Conservation (phyloP, 768 basidiomycete genomes). For the Filobasidium floriforme region DNA sequence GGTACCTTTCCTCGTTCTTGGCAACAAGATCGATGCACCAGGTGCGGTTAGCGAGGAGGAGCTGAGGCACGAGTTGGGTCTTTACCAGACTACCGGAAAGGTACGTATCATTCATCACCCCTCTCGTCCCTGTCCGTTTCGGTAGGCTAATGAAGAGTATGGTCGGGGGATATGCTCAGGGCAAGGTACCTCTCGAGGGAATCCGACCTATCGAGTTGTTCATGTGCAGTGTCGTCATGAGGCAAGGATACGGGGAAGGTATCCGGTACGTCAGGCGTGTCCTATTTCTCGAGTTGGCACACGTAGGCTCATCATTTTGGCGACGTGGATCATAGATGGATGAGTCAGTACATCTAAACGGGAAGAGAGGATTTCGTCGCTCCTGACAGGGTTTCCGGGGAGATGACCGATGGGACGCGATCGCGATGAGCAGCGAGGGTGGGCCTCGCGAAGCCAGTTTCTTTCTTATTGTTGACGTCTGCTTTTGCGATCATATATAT, state of each 20-base stretch:
- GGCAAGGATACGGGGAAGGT: constrained; percentile 98
- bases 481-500: no score
- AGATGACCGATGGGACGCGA: background rate
- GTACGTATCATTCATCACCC: constrained; percentile 46
- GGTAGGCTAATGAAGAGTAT: constrained; percentile 8
- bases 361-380: no score
- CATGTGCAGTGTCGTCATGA: constrained; percentile 99
- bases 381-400: background rate
- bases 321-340: background rate
- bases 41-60: constrained; percentile 98
- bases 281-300: background rate
- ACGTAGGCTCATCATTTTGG: background rate
- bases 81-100: constrained; percentile 99
- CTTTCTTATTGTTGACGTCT: no score
- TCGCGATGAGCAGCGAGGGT: background rate
- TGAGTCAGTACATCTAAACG: constrained; percentile 11
- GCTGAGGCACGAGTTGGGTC: constrained; percentile 82
- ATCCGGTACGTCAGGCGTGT: constrained; percentile 57
- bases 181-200: constrained; percentile 91
- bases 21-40: constrained; percentile 99
- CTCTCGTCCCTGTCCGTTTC: background rate
- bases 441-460: background rate
- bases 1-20: constrained; percentile 95
- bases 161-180: constrained; percentile 51
- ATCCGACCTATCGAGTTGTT: constrained; percentile 98